Evolutionary conservation across 805 yeast genomes (phyloP).

Genomic region (Candida dajiaensis): DNA sequence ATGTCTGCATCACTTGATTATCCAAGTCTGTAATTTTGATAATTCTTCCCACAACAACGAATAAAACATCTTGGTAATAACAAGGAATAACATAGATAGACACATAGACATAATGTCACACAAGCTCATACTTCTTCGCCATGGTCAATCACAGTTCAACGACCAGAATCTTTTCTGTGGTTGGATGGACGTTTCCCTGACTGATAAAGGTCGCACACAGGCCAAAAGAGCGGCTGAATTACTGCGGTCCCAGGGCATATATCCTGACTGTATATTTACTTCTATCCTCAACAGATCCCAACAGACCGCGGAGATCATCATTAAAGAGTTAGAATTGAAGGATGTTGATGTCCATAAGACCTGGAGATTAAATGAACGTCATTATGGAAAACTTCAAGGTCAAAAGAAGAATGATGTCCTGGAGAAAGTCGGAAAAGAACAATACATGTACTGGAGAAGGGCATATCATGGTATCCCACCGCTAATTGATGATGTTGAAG

Average conservation of each 20-base stretch:
- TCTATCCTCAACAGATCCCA: constrained; percentile 70
- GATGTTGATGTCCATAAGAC: constrained; percentile 53
- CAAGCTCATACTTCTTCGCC: constrained; percentile 59
- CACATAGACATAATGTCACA: constrained; percentile 10
- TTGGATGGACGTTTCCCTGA: constrained; percentile 73
- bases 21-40: background rate
- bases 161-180: constrained; percentile 75
- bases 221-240: constrained; percentile 61
- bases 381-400: constrained; percentile 80
- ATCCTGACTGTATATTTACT: constrained; percentile 60
- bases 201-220: constrained; percentile 61
- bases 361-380: constrained; percentile 82
- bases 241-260: constrained; percentile 40
- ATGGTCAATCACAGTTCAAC: constrained; percentile 81
- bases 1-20: background rate
- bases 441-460: constrained; percentile 76
- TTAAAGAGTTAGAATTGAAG: constrained; percentile 46
- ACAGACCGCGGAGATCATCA: constrained; percentile 65
- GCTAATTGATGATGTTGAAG: constrained; percentile 34
- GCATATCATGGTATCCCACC: constrained; percentile 74
- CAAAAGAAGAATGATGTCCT: constrained; percentile 63
- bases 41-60: background rate
- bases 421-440: constrained; percentile 59
- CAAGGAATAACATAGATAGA: background rate
- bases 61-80: background rate